Evolutionary conservation across 495 filamentous ascomycete genomes (phyloP).

Genomic region (Daldinia loculata): DNA sequence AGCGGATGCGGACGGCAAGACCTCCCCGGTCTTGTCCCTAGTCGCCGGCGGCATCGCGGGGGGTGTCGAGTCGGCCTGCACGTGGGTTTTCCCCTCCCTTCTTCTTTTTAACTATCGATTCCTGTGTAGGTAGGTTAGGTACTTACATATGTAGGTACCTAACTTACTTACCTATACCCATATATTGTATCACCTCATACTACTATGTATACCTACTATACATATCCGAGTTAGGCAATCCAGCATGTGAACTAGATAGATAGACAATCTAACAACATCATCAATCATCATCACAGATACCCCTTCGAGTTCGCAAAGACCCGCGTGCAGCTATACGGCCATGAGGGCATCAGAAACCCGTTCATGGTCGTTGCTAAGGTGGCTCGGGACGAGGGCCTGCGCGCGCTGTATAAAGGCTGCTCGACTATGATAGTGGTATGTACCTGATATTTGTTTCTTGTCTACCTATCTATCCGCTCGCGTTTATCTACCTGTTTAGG

Average conservation of each 20-base stretch:
- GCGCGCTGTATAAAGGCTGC: constrained; percentile 71
- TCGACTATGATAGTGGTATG: constrained; percentile 65
- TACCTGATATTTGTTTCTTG: constrained; percentile 14
- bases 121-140: background rate
- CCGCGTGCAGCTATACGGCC: constrained; percentile 64
- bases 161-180: background rate
- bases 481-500: background rate
- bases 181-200: background rate
- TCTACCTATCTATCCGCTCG: background rate
- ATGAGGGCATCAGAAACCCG: constrained; percentile 61
- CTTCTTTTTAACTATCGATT: background rate
- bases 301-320: constrained; percentile 77
- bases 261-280: background rate
- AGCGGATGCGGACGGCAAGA: constrained; percentile 40
- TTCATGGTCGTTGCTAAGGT: constrained; percentile 54
- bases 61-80: constrained; percentile 62
- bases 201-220: background rate
- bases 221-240: background rate
- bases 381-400: constrained; percentile 59
- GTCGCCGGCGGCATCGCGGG: constrained; percentile 64
- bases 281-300: constrained; percentile 46
- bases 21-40: constrained; percentile 58
- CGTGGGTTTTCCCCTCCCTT: constrained; percentile 36
- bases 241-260: background rate
- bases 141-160: background rate